Base-by-base conservation (phyloP, 768 basidiomycete species). In the Boletus bicolor region DNA sequence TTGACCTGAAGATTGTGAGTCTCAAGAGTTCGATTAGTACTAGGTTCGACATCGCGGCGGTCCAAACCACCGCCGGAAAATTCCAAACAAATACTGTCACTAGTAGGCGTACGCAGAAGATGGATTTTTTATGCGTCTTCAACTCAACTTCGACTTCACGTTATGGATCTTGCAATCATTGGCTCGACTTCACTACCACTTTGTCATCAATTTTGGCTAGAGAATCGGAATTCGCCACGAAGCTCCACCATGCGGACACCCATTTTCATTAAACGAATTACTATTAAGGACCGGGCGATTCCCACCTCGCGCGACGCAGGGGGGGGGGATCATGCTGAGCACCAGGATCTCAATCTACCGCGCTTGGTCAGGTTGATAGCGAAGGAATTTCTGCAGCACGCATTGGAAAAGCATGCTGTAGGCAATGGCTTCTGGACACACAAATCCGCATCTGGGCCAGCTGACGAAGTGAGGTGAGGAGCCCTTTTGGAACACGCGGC, bases 401-500 rank as follows among this genome's bases (percentile, higher is more conserved):
- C 64, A 52, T 63, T 68, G 61, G 51, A 64, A 62, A 56, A 35
- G 67, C 68, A 54, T 70, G 69, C 52, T 55, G 61, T 53, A 17
- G 56, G 56, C 44, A 46, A 51, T 58, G 53, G 58, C 61, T 63
- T 63, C 59, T 61, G 60, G 55, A 53, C 62, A 61, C 60, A 56
- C 53, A 56, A 59, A 57, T 39, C 57, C 50, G 39, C 44, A 59
- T 70, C 64, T 59, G 66, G 64, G 44, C 52, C 54, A 51, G 30
- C 42, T 54, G 59, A 54, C 43, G 62, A 54, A 56, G 62, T 57
- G 67, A 61, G 64, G 68, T 70, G 64, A 56, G 54, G 60, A 62
- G 60, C 61, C 61, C 46, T 60, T 51, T 45, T 54, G 39, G 56
- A 64, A 69, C 68, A 69, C 69, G 68, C 59, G 68, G 68, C 53